Evolutionary conservation across 768 basidiomycete genomes (phyloP).

Genomic region (Clitopilus hobsonii): DNA sequence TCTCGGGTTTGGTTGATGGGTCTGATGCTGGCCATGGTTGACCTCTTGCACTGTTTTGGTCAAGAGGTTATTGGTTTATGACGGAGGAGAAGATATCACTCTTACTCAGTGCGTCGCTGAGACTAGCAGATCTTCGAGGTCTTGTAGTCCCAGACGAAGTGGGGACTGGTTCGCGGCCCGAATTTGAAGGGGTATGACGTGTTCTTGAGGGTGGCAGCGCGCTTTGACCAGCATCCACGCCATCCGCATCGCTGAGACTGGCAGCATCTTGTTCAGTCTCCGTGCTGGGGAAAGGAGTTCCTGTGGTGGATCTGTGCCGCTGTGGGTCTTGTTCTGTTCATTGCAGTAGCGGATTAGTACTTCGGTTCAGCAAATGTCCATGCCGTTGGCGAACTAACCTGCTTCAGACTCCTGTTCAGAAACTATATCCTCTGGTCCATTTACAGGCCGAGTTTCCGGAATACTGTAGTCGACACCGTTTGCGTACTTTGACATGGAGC

Average conservation of each 20-base stretch:
- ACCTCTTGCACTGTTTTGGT: conserved; percentile 27
- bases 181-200: conserved; percentile 8
- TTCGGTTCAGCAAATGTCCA: background rate
- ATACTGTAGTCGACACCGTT: conserved; percentile 3
- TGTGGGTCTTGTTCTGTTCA: background rate
- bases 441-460: conserved; percentile 7
- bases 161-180: conserved; percentile 18
- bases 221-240: conserved; percentile 20
- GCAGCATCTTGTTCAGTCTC: conserved; percentile 9
- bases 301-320: conserved; percentile 4
- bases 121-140: conserved; percentile 70
- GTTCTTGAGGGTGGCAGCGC: conserved; percentile 15
- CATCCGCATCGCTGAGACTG: conserved; percentile 26
- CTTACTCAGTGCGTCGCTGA: conserved; percentile 58
- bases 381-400: conserved; percentile 18
- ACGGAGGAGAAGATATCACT: conserved; percentile 11
- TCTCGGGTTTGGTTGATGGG: conserved; percentile 8
- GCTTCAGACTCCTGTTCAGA: conserved; percentile 32
- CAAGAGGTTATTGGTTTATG: conserved; percentile 1
- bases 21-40: conserved; percentile 13
- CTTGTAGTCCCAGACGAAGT: conserved; percentile 43
- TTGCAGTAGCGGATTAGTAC: background rate
- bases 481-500: conserved; percentile 3
- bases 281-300: conserved; percentile 17
- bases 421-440: background rate